These are phyloP conservation scores for Persicaria maculosa DNA, from an alignment of 148 eudicot species.

Conservation along the genomic window DNA sequence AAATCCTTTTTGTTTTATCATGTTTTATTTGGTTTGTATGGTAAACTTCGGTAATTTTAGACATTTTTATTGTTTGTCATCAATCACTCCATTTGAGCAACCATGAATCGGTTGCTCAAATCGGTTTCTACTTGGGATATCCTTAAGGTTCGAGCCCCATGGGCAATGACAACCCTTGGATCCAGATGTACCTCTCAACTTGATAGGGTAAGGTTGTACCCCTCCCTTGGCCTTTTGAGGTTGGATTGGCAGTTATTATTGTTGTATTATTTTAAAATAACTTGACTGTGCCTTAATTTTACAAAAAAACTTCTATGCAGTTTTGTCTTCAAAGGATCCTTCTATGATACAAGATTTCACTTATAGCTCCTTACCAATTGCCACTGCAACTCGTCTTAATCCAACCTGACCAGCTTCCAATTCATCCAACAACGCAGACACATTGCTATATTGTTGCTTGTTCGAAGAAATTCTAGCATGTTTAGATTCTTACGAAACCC, in stretches of 20 bases:
- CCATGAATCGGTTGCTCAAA: constrained; percentile 14
- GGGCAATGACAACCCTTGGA: too few species aligned
- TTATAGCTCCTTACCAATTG: background rate
- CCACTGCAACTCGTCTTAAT: background rate
- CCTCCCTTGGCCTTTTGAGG: too few species aligned
- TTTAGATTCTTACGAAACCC: background rate
- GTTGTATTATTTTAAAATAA: too few species aligned
- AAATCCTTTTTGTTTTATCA: too few species aligned
- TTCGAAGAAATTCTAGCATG: background rate
- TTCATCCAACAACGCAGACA: background rate
- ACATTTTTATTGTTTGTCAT: background rate
- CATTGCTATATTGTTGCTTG: background rate
- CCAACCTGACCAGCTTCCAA: background rate
- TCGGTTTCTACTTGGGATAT: too few species aligned
- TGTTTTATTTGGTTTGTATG: background rate
- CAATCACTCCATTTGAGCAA: background rate
- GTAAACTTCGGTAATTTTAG: constrained; percentile 24
- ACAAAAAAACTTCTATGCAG: background rate
- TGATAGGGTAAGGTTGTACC: too few species aligned
- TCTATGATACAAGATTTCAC: background rate
- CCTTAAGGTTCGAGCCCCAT: too few species aligned
- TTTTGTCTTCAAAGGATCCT: background rate
- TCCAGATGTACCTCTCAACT: too few species aligned
- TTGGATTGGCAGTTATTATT: too few species aligned
- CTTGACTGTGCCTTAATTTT: too few species aligned